These are phyloP conservation scores for Hypoxylon intermedium DNA, from an alignment of 495 filamentous ascomycete species.

Conservation along the genomic window DNA sequence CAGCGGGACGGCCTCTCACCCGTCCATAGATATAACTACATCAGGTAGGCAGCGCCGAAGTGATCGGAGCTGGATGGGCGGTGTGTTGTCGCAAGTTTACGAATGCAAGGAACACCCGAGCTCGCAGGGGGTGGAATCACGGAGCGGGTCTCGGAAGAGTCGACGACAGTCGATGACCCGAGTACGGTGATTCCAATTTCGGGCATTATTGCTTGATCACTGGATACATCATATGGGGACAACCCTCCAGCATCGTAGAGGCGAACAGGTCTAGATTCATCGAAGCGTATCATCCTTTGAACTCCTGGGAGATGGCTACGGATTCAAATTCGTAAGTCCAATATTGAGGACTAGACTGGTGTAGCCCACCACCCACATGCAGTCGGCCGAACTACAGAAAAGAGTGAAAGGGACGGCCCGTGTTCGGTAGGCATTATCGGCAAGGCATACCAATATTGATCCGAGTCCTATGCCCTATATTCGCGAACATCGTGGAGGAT, in stretches of 20 bases:
- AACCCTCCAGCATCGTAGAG: background rate
- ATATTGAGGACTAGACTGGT: too few relatives aligned
- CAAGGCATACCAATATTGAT: conserved; percentile 31
- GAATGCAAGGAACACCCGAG: conserved; percentile 17
- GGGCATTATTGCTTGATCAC: background rate
- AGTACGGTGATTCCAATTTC: conserved; percentile 11
- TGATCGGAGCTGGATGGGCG: conserved; percentile 14
- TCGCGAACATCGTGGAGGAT: too few relatives aligned
- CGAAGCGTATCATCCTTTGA: background rate
- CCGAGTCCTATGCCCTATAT: conserved; percentile 5
- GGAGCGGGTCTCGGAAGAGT: conserved; percentile 18
- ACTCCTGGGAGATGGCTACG: background rate
- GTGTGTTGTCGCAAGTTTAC: conserved; percentile 9
- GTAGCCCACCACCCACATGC: too few relatives aligned
- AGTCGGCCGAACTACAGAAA: background rate
- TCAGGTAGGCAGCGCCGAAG: conserved; percentile 14
- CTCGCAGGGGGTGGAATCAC: conserved; percentile 13
- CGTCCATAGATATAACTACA: conserved; percentile 3
- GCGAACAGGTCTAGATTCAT: background rate
- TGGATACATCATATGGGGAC: too few relatives aligned
- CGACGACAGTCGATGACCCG: conserved; percentile 8
- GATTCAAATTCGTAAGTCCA: too few relatives aligned
- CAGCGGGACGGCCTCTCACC: conserved; percentile 24
- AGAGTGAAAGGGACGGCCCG: background rate
- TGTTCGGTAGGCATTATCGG: conserved; percentile 17